Evolutionary conservation across 257 asterid genomes (phyloP).

Genomic region (Solanum tarijense): DNA sequence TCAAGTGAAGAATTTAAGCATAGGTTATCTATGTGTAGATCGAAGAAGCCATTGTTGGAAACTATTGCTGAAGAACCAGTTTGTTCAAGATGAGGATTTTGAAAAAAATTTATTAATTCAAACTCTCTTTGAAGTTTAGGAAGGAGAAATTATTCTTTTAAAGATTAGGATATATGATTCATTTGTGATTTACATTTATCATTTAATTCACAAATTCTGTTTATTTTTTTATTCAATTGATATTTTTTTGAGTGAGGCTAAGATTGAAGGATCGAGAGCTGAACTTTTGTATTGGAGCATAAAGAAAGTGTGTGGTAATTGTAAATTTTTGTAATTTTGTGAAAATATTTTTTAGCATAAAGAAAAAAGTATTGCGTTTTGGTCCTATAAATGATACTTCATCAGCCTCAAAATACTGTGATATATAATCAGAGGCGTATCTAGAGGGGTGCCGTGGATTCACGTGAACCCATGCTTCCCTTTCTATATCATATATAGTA

Average conservation of each 20-base stretch:
- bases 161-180: not conserved
- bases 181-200: not conserved
- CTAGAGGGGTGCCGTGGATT: too few species aligned
- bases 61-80: slow-evolving; percentile 66
- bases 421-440: not conserved
- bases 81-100: slow-evolving; percentile 11
- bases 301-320: not conserved
- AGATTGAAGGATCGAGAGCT: not conserved
- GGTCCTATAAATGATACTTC: not conserved
- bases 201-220: not conserved
- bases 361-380: not conserved
- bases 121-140: not conserved
- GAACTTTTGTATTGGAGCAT: not conserved
- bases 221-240: not conserved
- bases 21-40: slow-evolving; percentile 49
- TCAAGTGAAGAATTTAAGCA: slow-evolving; percentile 44
- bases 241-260: not conserved
- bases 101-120: not conserved
- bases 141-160: not conserved
- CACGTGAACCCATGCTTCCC: too few species aligned
- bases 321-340: not conserved
- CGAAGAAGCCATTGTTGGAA: slow-evolving; percentile 85
- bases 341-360: not conserved
- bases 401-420: accelerated
- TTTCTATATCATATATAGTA: too few species aligned